phyloP scores from a whole-genome alignment of 257 asterid genomes.

The Misopates orontium region DNA sequence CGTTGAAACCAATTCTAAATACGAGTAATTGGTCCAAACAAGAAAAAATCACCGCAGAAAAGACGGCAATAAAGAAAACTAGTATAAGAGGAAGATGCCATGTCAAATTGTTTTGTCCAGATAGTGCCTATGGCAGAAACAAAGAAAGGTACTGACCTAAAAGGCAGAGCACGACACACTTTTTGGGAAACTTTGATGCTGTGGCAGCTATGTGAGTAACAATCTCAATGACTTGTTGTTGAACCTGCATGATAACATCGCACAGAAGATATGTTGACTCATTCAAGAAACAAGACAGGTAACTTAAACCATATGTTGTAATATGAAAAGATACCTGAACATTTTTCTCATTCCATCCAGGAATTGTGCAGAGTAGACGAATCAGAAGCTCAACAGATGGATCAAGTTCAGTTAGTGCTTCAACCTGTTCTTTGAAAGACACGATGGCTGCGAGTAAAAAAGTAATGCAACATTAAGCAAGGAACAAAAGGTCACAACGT shows the following conservation, averaged over 20 bases:
- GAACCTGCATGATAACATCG: slow-evolving; percentile 65
- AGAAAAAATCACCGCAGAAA: too few relatives aligned
- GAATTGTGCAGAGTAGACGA: slow-evolving; percentile 85
- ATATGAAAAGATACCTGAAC: slow-evolving; percentile 67
- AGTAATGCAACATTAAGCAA: too few relatives aligned
- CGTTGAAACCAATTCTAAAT: neutral
- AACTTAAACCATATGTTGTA: slow-evolving; percentile 5
- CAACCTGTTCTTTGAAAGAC: slow-evolving; percentile 92
- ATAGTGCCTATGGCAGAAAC: neutral
- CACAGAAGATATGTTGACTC: slow-evolving; percentile 25
- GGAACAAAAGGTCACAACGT: too few relatives aligned
- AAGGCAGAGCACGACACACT: slow-evolving; percentile 89
- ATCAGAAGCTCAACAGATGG: slow-evolving; percentile 79
- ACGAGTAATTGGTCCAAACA: neutral
- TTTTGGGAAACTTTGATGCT: slow-evolving; percentile 84
- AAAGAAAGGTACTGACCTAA: slow-evolving; percentile 47
- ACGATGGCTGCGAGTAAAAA: slow-evolving; percentile 68
- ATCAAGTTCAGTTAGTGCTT: slow-evolving; percentile 58
- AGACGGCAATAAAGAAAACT: neutral
- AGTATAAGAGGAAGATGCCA: neutral
- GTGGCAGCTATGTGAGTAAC: slow-evolving; percentile 75
- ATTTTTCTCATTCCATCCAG: slow-evolving; percentile 99
- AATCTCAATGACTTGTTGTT: slow-evolving; percentile 85
- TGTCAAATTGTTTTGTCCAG: too few relatives aligned
- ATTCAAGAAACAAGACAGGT: slow-evolving; percentile 15